A percentile compares a stretch with the other conserved stretches of the same genome.
Evolutionary conservation across 169 alveolate genomes (phyloP).

Genomic region (Plasmodium berghei): DNA sequence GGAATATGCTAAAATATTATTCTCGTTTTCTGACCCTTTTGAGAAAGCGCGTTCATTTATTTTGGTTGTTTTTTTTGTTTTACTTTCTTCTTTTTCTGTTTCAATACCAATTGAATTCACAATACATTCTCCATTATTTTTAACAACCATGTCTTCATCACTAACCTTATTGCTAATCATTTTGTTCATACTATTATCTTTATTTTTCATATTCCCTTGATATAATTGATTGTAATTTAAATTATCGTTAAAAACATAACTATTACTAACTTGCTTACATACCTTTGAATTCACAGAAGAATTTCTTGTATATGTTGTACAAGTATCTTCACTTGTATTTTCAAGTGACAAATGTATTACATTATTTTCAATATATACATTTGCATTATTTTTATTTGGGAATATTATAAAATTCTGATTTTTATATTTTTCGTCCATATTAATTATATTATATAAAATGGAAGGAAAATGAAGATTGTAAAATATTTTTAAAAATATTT

Average conservation of each 20-base stretch:
- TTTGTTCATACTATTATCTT: too few species aligned
- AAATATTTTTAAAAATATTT: conserved; percentile 44
- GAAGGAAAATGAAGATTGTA: conserved; percentile 60
- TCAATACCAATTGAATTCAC: too few species aligned
- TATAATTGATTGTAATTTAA: neutral
- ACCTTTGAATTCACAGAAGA: conserved; percentile 57
- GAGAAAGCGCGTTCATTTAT: too few species aligned
- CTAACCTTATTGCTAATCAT: too few species aligned
- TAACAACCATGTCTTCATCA: too few species aligned
- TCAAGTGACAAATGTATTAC: conserved; percentile 68
- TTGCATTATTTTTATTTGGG: conserved; percentile 39
- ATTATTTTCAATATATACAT: conserved; percentile 60
- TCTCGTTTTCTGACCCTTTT: too few species aligned
- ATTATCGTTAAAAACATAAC: conserved; percentile 11
- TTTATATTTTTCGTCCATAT: conserved; percentile 45
- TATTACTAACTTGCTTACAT: neutral
- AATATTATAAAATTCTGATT: conserved; percentile 29
- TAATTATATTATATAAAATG: conserved; percentile 30
- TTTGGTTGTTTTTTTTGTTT: too few species aligned
- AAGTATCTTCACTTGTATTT: conserved; percentile 74
- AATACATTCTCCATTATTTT: too few species aligned
- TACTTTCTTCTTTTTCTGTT: too few species aligned
- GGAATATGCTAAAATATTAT: too few species aligned
- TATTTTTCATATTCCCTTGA: conserved; percentile 5
- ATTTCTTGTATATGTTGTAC: conserved; percentile 72